Evolutionary conservation across 108 stramenopile species (phyloP).

Genomic region (Conticribra guillardii): DNA sequence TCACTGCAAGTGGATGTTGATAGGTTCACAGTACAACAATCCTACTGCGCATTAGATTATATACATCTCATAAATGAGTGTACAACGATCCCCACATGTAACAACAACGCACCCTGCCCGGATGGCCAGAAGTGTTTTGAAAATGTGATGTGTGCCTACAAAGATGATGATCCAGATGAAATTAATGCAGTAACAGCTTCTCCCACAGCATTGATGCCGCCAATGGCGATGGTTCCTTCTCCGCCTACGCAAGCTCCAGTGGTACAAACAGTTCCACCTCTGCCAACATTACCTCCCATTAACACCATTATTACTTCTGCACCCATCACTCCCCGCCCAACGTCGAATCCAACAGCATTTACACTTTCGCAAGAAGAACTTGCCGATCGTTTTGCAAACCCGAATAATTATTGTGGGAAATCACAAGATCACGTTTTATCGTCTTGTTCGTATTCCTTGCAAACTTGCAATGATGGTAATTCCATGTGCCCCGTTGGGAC

Average conservation of each 20-base stretch:
- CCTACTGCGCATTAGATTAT: conserved; percentile 30
- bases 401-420: conserved; percentile 39
- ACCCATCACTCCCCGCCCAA: conserved; percentile 13
- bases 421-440: conserved; percentile 21
- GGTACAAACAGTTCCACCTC: neutral
- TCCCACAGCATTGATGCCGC: neutral
- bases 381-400: conserved; percentile 29
- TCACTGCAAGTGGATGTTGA: neutral
- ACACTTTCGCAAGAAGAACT: conserved; percentile 31
- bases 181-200: neutral
- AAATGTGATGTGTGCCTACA: conserved; percentile 9
- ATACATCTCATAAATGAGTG: conserved; percentile 21
- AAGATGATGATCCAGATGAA: neutral
- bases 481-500: conserved; percentile 34
- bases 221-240: conserved; percentile 4
- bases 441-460: conserved; percentile 36
- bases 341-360: conserved; percentile 17
- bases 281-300: neutral
- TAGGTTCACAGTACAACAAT: conserved; percentile 12
- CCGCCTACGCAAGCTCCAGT: conserved; percentile 3
- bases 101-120: conserved; percentile 13
- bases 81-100: conserved; percentile 17
- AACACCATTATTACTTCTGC: neutral
- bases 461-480: conserved; percentile 37
- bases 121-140: conserved; percentile 26